phyloP scores from a whole-genome alignment of 495 filamentous ascomycete species.

The Annulohypoxylon bovei region DNA sequence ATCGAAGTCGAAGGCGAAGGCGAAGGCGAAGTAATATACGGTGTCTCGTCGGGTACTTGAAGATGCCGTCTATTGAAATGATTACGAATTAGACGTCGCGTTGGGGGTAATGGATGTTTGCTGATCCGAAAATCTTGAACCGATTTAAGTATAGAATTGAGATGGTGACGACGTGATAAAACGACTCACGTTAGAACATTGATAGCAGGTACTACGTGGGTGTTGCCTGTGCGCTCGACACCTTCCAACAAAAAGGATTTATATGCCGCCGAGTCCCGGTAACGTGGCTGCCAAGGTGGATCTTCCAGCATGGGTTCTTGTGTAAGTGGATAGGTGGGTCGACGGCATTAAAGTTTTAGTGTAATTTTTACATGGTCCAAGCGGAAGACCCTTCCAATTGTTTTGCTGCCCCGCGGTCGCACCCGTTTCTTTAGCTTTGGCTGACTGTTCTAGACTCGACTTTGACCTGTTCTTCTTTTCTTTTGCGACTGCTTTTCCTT shows the following conservation, averaged over 20 bases:
- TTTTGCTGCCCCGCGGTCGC: conserved; percentile 27
- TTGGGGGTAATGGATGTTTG: conserved; percentile 14
- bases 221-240: conserved; percentile 7
- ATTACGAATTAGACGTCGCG: conserved; percentile 3
- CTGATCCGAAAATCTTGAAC: conserved; percentile 24
- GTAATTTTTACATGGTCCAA: neutral
- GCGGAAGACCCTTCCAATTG: conserved; percentile 20
- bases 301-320: neutral
- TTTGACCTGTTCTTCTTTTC: conserved; percentile 5
- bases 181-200: conserved; percentile 34
- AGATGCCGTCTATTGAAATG: conserved; percentile 4
- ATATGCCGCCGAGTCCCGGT: conserved; percentile 30
- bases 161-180: conserved; percentile 36
- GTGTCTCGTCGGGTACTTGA: neutral
- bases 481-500: conserved; percentile 25
- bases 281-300: neutral
- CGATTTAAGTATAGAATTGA: conserved; percentile 19
- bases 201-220: conserved; percentile 6
- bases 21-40: neutral
- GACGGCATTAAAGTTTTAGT: neutral
- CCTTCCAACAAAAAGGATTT: conserved; percentile 21
- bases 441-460: conserved; percentile 17
- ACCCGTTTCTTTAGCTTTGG: conserved; percentile 9
- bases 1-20: neutral
- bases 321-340: neutral